Conservation (phyloP, 2,329 filamentous ascomycete genomes). For the Metarhizium brunneum region DNA sequence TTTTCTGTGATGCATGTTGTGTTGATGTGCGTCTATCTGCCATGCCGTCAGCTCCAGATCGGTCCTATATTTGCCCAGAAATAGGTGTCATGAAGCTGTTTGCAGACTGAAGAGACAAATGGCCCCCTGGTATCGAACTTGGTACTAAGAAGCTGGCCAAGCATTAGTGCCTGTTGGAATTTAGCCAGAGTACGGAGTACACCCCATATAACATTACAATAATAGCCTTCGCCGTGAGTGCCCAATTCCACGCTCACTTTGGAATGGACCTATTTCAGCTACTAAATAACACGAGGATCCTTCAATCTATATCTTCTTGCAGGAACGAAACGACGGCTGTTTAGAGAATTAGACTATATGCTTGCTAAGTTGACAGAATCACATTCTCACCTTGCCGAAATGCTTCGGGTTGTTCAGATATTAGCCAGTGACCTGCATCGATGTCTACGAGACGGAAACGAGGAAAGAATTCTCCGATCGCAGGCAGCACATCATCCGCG, state of each 20-base stretch:
- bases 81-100: no score
- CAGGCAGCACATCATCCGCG: slow-evolving; percentile 68
- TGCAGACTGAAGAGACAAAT: no score
- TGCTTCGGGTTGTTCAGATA: slow-evolving; percentile 75
- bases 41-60: not conserved
- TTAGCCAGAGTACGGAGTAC: not conserved
- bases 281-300: not conserved
- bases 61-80: no score
- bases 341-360: not conserved
- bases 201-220: not conserved
- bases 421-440: slow-evolving; percentile 78
- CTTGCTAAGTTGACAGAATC: not conserved
- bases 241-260: not conserved
- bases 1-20: not conserved
- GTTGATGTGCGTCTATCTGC: not conserved
- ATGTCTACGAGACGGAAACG: slow-evolving; percentile 64
- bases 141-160: no score
- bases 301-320: not conserved
- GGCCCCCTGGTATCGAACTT: no score
- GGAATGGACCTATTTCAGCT: not conserved
- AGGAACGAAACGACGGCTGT: slow-evolving; percentile 4
- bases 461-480: slow-evolving; percentile 76
- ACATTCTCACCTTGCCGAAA: slow-evolving; percentile 56
- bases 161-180: not conserved
- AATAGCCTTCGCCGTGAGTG: not conserved